Percentiles rank a stretch among this genome's conserved stretches.
Conservation (phyloP, 1,139 yeast genomes). For the Pichia norvegensis region DNA sequence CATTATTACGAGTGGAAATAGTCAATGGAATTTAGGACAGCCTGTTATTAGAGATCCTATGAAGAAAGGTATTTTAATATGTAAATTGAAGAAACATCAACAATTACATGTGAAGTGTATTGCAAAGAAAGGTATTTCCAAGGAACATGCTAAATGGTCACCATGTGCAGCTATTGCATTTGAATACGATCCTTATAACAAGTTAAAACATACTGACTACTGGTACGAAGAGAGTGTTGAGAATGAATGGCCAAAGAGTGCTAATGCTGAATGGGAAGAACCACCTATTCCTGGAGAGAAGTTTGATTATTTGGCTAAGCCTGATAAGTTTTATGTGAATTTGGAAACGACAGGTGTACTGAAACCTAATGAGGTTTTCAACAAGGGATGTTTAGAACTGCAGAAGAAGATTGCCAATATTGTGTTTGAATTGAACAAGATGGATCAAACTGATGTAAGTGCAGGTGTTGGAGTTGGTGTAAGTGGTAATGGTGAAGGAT, state of each 20-base stretch:
- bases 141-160: conserved; percentile 98
- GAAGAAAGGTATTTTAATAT: conserved; percentile 76
- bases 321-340: conserved; percentile 73
- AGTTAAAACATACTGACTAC: conserved; percentile 86
- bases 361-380: conserved; percentile 81
- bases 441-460: conserved; percentile 27
- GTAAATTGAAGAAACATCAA: conserved; percentile 89
- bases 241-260: conserved; percentile 87
- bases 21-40: conserved; percentile 51
- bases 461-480: no score
- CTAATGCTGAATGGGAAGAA: conserved; percentile 93
- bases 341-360: conserved; percentile 90
- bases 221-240: conserved; percentile 92
- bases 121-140: conserved; percentile 96
- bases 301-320: conserved; percentile 79
- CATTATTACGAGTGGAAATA: conserved; percentile 40
- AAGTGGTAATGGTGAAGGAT: no score
- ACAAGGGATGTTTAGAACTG: conserved; percentile 72
- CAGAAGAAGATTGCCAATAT: conserved; percentile 89
- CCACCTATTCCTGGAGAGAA: conserved; percentile 84
- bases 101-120: conserved; percentile 83
- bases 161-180: conserved; percentile 97
- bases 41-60: conserved; percentile 78
- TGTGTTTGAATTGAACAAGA: conserved; percentile 67
- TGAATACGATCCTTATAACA: conserved; percentile 99